phyloP scores from a whole-genome alignment of 805 yeast species.

The Metschnikowia colocasiae region DNA sequence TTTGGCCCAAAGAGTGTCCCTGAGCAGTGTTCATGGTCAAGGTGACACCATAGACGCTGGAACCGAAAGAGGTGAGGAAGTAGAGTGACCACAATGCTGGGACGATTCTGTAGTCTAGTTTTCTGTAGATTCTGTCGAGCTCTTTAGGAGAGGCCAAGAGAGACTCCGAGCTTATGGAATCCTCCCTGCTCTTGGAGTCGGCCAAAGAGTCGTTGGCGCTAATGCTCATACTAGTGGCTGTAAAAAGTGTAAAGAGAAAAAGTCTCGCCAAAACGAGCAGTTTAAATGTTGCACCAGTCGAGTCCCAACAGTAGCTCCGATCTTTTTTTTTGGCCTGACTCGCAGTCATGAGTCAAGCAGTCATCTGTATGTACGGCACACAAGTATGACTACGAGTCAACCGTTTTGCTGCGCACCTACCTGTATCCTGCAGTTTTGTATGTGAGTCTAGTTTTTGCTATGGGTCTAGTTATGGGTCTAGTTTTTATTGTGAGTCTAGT shows the following conservation, averaged over 20 bases:
- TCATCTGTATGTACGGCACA: constrained; percentile 14
- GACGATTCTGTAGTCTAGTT: constrained; percentile 65
- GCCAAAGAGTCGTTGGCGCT: constrained; percentile 2
- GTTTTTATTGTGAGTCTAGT: background rate
- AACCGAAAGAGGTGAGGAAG: constrained; percentile 75
- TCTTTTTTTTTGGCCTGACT: constrained; percentile 11
- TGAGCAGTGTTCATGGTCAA: constrained; percentile 68
- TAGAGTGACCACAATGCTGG: constrained; percentile 82
- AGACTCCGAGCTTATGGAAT: constrained; percentile 6
- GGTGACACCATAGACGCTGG: constrained; percentile 72
- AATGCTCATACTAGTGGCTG: background rate
- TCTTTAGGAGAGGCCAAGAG: constrained; percentile 14
- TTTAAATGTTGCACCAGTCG: background rate
- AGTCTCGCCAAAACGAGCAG: background rate
- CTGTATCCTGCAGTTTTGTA: background rate
- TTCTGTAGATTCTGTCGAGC: constrained; percentile 54
- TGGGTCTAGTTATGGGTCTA: too few relatives aligned
- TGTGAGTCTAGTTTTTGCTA: too few relatives aligned
- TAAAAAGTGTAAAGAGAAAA: background rate
- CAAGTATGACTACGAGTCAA: constrained; percentile 18
- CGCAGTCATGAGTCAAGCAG: constrained; percentile 19
- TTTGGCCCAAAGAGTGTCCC: constrained; percentile 58
- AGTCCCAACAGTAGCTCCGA: background rate
- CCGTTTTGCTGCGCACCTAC: background rate
- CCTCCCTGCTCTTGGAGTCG: constrained; percentile 11